Conservation (phyloP, 257 asterid species). For the Datura wrightii region DNA sequence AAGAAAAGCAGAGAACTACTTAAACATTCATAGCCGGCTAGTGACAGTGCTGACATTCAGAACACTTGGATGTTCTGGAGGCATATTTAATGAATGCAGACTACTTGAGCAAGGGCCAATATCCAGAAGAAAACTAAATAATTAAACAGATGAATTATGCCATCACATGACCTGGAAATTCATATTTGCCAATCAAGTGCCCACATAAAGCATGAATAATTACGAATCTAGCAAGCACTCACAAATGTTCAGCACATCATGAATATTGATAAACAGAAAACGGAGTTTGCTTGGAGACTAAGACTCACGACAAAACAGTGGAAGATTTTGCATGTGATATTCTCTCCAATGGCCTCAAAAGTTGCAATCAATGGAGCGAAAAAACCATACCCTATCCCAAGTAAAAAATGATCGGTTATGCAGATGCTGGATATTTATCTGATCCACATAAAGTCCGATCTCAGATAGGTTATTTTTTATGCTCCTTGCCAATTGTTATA, state of each 20-base stretch:
- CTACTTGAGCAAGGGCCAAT: background rate
- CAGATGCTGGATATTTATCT: no score
- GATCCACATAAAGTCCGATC: no score
- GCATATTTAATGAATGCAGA: no score
- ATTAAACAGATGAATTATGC: background rate
- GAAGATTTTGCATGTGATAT: slow-evolving; percentile 57
- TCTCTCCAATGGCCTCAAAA: slow-evolving; percentile 78
- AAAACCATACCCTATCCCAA: slow-evolving; percentile 73
- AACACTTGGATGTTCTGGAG: background rate
- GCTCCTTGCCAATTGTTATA: no score
- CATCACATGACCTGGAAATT: background rate
- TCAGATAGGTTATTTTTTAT: no score
- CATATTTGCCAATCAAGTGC: background rate
- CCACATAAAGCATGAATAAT: background rate
- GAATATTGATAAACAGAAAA: background rate
- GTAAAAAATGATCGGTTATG: no score
- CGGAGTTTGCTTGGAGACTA: background rate
- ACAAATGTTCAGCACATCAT: background rate
- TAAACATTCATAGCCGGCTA: background rate
- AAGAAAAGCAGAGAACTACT: background rate
- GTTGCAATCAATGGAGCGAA: slow-evolving; percentile 86
- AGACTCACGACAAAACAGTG: slow-evolving; percentile 76
- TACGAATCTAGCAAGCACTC: background rate
- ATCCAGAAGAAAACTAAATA: background rate
- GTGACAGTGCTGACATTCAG: background rate